phyloP scores from a whole-genome alignment of 176 grass and related monocot species.

The Aegilops bicornis region DNA sequence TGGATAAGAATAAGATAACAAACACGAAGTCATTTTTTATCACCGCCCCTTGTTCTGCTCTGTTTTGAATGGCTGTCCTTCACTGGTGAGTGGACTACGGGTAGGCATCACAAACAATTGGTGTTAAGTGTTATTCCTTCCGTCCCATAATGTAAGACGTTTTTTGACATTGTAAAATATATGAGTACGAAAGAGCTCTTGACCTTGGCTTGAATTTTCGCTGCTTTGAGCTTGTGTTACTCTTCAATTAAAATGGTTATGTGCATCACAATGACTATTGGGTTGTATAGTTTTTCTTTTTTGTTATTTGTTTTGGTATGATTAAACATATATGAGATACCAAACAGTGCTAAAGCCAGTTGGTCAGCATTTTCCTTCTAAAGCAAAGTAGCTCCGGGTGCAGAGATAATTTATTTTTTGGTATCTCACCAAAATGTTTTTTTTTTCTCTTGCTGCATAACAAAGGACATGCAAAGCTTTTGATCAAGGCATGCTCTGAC shows the following conservation, averaged over 20 bases:
- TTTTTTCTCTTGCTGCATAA: constrained; percentile 13
- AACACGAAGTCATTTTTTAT: background rate
- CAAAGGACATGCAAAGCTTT: background rate
- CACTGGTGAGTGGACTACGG: background rate
- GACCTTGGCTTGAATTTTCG: too few relatives aligned
- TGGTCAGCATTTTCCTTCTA: constrained; percentile 24
- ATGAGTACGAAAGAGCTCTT: too few relatives aligned
- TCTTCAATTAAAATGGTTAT: too few relatives aligned
- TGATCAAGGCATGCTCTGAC: constrained; percentile 13
- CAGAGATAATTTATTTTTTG: background rate
- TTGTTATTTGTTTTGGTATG: background rate
- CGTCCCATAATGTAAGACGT: too few relatives aligned
- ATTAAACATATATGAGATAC: background rate
- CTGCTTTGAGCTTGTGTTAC: too few relatives aligned
- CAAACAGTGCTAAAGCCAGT: constrained; percentile 24
- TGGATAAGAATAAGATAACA: background rate
- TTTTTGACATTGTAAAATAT: too few relatives aligned
- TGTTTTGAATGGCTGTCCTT: background rate
- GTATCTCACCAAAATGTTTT: too few relatives aligned
- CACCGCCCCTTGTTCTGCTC: background rate
- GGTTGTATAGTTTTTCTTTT: too few relatives aligned
- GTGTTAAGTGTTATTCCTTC: too few relatives aligned
- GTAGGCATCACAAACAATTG: background rate
- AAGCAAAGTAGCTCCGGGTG: constrained; percentile 1
- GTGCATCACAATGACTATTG: too few relatives aligned